Conservation (phyloP, 1,284 basidiomycete genomes). For the Apiotrichum brassicae region DNA sequence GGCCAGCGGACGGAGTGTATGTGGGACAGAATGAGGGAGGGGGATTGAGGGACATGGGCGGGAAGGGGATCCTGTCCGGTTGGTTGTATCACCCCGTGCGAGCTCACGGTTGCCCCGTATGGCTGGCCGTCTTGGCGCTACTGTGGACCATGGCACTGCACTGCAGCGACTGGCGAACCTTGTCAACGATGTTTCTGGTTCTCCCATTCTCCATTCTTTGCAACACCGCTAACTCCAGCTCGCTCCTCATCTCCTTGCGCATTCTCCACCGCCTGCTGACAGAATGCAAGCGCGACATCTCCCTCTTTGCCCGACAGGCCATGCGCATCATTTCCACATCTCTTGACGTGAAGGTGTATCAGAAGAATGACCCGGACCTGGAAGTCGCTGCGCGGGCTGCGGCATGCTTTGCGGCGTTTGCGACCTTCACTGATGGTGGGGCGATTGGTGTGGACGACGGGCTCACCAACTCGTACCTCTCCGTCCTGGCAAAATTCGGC, state of each 20-base stretch:
- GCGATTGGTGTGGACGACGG: slow-evolving; percentile 68
- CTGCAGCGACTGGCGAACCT: too few species aligned
- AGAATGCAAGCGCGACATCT: slow-evolving; percentile 82
- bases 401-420: slow-evolving; percentile 79
- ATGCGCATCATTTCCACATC: slow-evolving; percentile 66
- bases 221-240: slow-evolving; percentile 53
- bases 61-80: too few species aligned
- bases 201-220: too few species aligned
- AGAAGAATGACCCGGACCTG: slow-evolving; percentile 55
- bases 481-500: slow-evolving; percentile 63
- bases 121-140: too few species aligned
- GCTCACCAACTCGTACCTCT: slow-evolving; percentile 65
- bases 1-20: too few species aligned
- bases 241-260: slow-evolving; percentile 77
- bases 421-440: slow-evolving; percentile 82
- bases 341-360: slow-evolving; percentile 54
- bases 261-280: slow-evolving; percentile 79
- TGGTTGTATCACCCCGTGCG: too few species aligned
- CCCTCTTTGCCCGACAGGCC: slow-evolving; percentile 71
- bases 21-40: too few species aligned
- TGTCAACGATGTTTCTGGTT: too few species aligned
- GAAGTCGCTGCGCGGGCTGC: slow-evolving; percentile 80
- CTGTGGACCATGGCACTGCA: too few species aligned
- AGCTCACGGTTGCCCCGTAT: too few species aligned
- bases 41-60: too few species aligned